Conservation (phyloP, 768 basidiomycete genomes). For the Podaxis sp. region DNA sequence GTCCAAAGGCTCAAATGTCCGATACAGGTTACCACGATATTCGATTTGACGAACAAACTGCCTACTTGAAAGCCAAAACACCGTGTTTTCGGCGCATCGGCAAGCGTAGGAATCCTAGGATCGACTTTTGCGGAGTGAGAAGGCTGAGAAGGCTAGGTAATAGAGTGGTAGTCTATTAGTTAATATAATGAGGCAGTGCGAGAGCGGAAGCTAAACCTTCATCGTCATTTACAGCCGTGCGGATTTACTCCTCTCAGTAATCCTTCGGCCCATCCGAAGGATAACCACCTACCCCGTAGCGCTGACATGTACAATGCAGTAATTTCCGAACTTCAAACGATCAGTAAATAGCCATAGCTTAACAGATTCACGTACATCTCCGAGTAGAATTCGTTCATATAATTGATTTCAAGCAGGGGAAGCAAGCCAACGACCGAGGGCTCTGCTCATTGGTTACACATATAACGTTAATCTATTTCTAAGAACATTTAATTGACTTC, state of each 20-base stretch:
- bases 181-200: not conserved
- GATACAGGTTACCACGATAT: not conserved
- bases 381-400: not conserved
- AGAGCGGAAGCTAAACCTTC: not conserved
- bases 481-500: not conserved
- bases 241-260: not conserved
- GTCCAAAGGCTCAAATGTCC: not conserved
- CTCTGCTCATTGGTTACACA: not conserved
- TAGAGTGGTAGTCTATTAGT: not conserved
- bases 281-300: not conserved
- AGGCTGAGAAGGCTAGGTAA: not conserved
- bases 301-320: not conserved
- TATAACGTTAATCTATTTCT: not conserved
- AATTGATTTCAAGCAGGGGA: not conserved
- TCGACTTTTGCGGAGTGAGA: not conserved
- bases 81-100: not conserved
- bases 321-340: not conserved
- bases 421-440: not conserved
- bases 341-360: not conserved
- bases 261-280: not conserved
- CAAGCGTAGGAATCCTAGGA: not conserved
- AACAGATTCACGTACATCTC: not conserved
- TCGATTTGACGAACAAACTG: not conserved
- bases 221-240: not conserved
- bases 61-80: not conserved